Evolutionary conservation across 2,329 filamentous ascomycete species (phyloP).

Genomic region (Juglanconis sp.): DNA sequence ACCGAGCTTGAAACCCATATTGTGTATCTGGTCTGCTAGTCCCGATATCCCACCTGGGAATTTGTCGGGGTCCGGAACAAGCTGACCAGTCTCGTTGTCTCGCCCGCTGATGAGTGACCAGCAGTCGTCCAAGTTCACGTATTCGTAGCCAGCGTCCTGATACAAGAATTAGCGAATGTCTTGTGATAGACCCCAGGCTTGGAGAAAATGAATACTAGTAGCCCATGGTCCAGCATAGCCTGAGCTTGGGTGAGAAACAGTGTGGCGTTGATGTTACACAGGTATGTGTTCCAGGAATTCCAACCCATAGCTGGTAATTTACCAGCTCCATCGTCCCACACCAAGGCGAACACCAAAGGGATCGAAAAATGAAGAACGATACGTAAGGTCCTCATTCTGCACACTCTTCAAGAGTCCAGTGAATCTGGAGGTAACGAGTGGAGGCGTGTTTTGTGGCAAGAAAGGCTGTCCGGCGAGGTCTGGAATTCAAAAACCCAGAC

Average conservation of each 20-base stretch:
- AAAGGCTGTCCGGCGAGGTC: neutral
- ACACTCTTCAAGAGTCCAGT: neutral
- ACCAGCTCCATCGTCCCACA: slow-evolving; percentile 4
- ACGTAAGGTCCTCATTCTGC: neutral
- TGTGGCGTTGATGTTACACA: slow-evolving; percentile 2
- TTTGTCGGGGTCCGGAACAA: neutral
- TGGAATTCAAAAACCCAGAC: too few species aligned
- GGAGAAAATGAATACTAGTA: neutral
- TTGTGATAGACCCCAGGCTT: neutral
- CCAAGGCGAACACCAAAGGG: neutral
- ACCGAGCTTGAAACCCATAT: slow-evolving; percentile 3
- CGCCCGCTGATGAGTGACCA: slow-evolving; percentile 7
- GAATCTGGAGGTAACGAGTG: neutral
- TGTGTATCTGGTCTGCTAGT: slow-evolving; percentile 3
- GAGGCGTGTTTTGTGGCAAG: neutral
- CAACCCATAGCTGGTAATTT: slow-evolving; percentile 5
- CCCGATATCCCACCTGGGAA: slow-evolving; percentile 8
- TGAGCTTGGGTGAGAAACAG: slow-evolving; percentile 2
- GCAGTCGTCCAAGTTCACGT: slow-evolving; percentile 11
- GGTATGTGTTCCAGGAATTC: slow-evolving; percentile 11
- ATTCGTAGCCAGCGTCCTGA: slow-evolving; percentile 4
- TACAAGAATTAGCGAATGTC: neutral
- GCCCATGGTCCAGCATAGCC: slow-evolving; percentile 6
- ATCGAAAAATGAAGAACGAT: neutral
- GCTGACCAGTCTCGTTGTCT: neutral